Conservation (phyloP, 75 land plant species). For the Sequoia sempervirens region DNA sequence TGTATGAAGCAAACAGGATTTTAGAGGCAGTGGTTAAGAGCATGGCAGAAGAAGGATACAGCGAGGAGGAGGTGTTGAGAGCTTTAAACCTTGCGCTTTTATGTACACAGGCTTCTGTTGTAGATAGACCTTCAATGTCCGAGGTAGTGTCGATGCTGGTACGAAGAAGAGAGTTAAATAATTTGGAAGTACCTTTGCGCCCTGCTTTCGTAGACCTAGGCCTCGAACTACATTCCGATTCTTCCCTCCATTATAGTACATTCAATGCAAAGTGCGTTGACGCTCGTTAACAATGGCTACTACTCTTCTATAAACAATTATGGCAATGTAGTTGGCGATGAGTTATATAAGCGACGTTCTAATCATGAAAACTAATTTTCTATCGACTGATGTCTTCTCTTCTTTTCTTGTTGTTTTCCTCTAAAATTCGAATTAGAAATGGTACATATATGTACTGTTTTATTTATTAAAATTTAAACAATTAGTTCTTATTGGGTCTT, state of each 20-base stretch:
- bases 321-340: too few species aligned
- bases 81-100: conserved; percentile 35
- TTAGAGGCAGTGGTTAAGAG: conserved; percentile 14
- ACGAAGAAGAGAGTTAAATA: neutral
- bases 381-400: too few species aligned
- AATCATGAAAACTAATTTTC: too few species aligned
- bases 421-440: too few species aligned
- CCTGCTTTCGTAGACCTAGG: conserved; percentile 18
- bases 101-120: conserved; percentile 34
- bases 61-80: conserved; percentile 2
- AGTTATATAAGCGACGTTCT: too few species aligned
- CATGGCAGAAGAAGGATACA: neutral
- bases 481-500: too few species aligned
- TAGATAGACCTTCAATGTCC: conserved; percentile 44
- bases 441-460: too few species aligned
- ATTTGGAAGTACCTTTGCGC: neutral
- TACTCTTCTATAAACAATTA: too few species aligned
- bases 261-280: too few species aligned
- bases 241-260: conserved; percentile 8
- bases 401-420: too few species aligned
- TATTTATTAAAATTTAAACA: too few species aligned
- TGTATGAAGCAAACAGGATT: conserved; percentile 19
- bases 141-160: conserved; percentile 28
- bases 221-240: neutral
- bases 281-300: too few species aligned